phyloP scores from a whole-genome alignment of 805 yeast species.

The Candida piceae region DNA sequence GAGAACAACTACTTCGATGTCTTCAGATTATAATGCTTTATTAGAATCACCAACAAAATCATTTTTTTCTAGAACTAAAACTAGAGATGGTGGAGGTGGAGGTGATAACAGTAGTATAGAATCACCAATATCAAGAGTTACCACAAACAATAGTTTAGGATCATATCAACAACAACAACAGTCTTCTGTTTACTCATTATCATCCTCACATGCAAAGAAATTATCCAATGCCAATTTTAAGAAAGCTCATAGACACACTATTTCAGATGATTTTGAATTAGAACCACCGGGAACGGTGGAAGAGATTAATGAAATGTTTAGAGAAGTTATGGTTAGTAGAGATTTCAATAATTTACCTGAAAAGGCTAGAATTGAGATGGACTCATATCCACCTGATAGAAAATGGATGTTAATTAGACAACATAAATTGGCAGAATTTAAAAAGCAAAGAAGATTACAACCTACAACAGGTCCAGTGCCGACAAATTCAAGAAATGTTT shows the following conservation, averaged over 20 bases:
- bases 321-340: slow-evolving; percentile 75
- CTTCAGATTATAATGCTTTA: slow-evolving; percentile 7
- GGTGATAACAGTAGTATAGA: slow-evolving; percentile 20
- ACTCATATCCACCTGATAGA: slow-evolving; percentile 65
- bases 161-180: slow-evolving; percentile 12
- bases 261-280: slow-evolving; percentile 38
- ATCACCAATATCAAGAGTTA: slow-evolving; percentile 22
- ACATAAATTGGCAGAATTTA: slow-evolving; percentile 73
- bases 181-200: slow-evolving; percentile 25
- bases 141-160: slow-evolving; percentile 20
- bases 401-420: slow-evolving; percentile 92
- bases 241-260: slow-evolving; percentile 32
- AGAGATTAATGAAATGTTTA: slow-evolving; percentile 69
- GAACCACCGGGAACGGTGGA: slow-evolving; percentile 64
- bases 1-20: slow-evolving; percentile 15
- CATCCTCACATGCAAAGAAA: slow-evolving; percentile 27
- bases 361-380: slow-evolving; percentile 72
- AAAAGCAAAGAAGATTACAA: slow-evolving; percentile 35
- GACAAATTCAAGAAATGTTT: slow-evolving; percentile 6
- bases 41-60: slow-evolving; percentile 21
- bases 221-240: slow-evolving; percentile 20
- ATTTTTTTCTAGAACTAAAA: slow-evolving; percentile 15
- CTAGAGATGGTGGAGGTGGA: slow-evolving; percentile 3
- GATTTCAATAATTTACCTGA: slow-evolving; percentile 63
- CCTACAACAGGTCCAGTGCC: slow-evolving; percentile 8